Evolutionary conservation across 257 asterid genomes (phyloP).

Genomic region (Gynochthodes officinalis): DNA sequence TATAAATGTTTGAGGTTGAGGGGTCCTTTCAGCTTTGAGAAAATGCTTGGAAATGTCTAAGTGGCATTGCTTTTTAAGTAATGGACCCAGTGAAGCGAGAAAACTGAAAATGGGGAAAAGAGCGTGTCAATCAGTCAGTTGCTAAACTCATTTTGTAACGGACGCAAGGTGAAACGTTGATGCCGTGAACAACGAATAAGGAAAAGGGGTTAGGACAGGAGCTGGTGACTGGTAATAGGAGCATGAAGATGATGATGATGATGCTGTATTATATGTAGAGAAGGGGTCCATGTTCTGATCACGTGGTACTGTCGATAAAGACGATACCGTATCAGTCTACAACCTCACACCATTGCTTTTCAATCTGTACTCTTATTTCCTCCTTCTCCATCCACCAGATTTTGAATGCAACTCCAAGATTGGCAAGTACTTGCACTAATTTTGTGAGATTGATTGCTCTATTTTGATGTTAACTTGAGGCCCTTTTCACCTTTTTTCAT

Average conservation of each 20-base stretch:
- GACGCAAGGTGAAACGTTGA: slow-evolving; percentile 16
- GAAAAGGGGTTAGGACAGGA: background rate
- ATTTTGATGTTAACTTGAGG: background rate
- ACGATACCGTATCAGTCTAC: background rate
- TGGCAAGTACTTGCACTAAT: background rate
- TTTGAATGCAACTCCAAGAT: background rate
- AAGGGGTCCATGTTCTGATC: slow-evolving; percentile 25
- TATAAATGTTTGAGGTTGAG: too few species aligned
- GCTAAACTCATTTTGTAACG: background rate
- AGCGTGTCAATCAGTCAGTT: background rate
- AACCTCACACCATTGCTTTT: background rate
- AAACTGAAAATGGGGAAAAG: background rate
- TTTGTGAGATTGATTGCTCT: slow-evolving; percentile 1
- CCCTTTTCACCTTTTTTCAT: background rate
- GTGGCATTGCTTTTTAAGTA: too few species aligned
- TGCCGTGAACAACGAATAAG: slow-evolving; percentile 16
- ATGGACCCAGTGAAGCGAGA: too few species aligned
- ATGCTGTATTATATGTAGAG: too few species aligned
- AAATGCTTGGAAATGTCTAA: too few species aligned
- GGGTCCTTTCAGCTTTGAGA: too few species aligned
- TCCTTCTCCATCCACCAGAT: slow-evolving; percentile 15
- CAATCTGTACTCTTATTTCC: background rate
- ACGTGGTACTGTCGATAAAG: slow-evolving; percentile 23
- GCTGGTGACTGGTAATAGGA: background rate
- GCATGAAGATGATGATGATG: background rate